Base-by-base conservation (phyloP, 768 basidiomycete genomes). In the Amanita inopinata region DNA sequence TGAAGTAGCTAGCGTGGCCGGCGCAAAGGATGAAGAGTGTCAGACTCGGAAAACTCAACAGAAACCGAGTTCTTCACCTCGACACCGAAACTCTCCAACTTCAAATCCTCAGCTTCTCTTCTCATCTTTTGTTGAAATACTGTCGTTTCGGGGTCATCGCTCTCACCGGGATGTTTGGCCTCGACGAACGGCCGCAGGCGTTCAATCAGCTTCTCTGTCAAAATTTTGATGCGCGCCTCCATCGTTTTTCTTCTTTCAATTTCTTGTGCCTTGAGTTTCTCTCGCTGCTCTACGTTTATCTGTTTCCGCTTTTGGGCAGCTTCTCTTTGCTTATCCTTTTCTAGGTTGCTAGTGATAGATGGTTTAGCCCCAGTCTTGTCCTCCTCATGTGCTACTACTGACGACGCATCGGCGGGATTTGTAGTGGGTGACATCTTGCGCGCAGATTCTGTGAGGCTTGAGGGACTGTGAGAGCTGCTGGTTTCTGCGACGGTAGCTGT, bases 41-140 rank as follows among this genome's bases (percentile, higher is more conserved):
- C n/a, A n/a, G n/a, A n/a, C n/a, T n/a, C n/a, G n/a, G n/a, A 34
- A 27, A 25, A 24, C 27, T 17, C 12, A 18, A 43, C 14, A 25
- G 17, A 27, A 38, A 40, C 10, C 42, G 8, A 34, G 4, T 36
- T 31, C 59, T 74, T 22, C 52, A 88, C 83, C 78, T 97, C 94
- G 17, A 98, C 81, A 36, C 96, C 96, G 61, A 99, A 99, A 51
- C 88, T 92, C 68, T 99, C 94, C 40, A 97, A 63, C 66, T 97
- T 97, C 52, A 99, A 58, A 64, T 99, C 96, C 43, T 94, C 91
- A 1, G 87, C 89, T 60, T 99, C 96, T 20, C 74, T 66, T 54
- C 62, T 71, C 58, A 94, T 86, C 59, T 71, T 78, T 40, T 71
- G 69, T 60, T 87, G 81, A 54, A 91, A 99, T 11, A 72, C 69